Percentiles rank a stretch among this genome's conserved stretches.
Conservation (phyloP, 345 rosid species). For the sweet orange (Citrus sinensis) region DVS_A1.0 CM039163.1:48642001-48642500, state of each 20-base stretch:
- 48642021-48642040: background rate
- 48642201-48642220: background rate
- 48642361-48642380: slow-evolving; percentile 29
- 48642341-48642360: slow-evolving; percentile 29
- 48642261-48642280: background rate
- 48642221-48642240: background rate
- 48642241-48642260: background rate
- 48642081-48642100: too few species aligned
- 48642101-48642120: too few species aligned
- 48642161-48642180: background rate
- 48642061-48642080: too few species aligned
- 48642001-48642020: background rate
- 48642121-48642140: too few species aligned
- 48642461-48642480: slow-evolving; percentile 94
- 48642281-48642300: background rate
- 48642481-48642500: background rate
- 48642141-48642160: background rate
- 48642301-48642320: slow-evolving; percentile 28
- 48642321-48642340: slow-evolving; percentile 21
- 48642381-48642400: slow-evolving; percentile 43
- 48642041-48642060: background rate
- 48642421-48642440: slow-evolving; percentile 37
- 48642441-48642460: slow-evolving; percentile 82
- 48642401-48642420: slow-evolving; percentile 39
- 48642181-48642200: background rate